Percentiles rank a stretch among this genome's conserved stretches.
phyloP scores from a whole-genome alignment of 495 filamentous ascomycete species.

The Penicillium canescens region DNA sequence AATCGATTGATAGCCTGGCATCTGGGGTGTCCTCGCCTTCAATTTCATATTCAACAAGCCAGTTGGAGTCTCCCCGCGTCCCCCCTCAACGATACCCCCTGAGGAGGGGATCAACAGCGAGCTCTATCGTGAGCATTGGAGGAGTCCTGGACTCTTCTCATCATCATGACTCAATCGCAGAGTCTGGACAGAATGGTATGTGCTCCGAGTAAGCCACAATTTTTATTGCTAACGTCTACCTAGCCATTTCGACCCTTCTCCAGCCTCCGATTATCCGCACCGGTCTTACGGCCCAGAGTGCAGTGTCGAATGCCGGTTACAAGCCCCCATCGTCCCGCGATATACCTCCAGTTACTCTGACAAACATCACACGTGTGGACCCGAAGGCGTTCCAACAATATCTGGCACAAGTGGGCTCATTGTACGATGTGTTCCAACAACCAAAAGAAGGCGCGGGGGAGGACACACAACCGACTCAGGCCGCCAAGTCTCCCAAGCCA shows the following conservation, averaged over 20 bases:
- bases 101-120: conserved; percentile 80
- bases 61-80: conserved; percentile 43
- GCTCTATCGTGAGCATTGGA: conserved; percentile 80
- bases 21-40: conserved; percentile 52
- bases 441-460: conserved; percentile 68
- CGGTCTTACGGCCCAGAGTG: conserved; percentile 73
- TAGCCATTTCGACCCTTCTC: conserved; percentile 90
- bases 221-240: neutral
- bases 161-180: conserved; percentile 62
- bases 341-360: conserved; percentile 91
- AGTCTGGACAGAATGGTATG: conserved; percentile 79
- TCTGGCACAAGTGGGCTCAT: conserved; percentile 72
- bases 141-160: conserved; percentile 69
- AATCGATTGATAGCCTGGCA: conserved; percentile 68
- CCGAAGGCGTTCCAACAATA: conserved; percentile 78
- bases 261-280: conserved; percentile 90
- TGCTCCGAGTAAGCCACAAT: neutral
- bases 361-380: conserved; percentile 85
- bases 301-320: conserved; percentile 65
- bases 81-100: conserved; percentile 46
- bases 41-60: conserved; percentile 55
- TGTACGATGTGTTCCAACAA: conserved; percentile 81
- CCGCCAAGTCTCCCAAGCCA: conserved; percentile 31
- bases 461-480: conserved; percentile 35
- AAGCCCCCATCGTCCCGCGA: conserved; percentile 86